Evolutionary conservation across 1,284 basidiomycete species (phyloP), one percentile per base, ranked within the genome.

Genomic region (Athelia sp.): DNA sequence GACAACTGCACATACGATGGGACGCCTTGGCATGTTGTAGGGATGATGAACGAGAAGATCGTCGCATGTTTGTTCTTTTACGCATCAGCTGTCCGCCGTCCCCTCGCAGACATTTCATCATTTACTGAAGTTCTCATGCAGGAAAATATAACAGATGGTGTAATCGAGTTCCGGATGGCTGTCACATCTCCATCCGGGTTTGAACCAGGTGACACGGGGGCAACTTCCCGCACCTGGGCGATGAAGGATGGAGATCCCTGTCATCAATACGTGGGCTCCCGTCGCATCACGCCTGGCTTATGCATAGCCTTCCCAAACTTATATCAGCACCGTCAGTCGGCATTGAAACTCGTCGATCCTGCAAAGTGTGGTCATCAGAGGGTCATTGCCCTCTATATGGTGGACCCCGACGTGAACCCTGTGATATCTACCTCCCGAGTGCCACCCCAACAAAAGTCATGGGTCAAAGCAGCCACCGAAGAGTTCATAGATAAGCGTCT

Each of bases 41-140:
- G 78, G 18, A 81, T 78, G 76, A 60, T 67, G 51, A 79, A 76
- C 54, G 80, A 82, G 58, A 64, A 70, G 14, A 75, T 81, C 26
- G 73, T 73, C 2, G 76, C 75, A 0, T 75, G 71, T 50, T 70
- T 68, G 1, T 64, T 76, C 15, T 74, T 76, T 51, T 76, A 71
- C 49, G 54, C 67, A 31, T 63, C 68, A 32, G 57, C 63, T 8
- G 77, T 78, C 51, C 54, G 69, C 13, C 13, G 26, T 29, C 13
- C 26, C 26, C 6, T 29, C 54, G 14, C 3, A 15, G 18, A 17
- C 19, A 38, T 32, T 38, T 50, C 23, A 22, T 22, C 43, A 24
- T 42, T 17, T 32, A 22, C 38, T 36, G 29, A 23, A 6, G 13
- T 29, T 29, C 13, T 29, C 6, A 13, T 29, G 26, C 26, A 76